Percentiles rank a stretch among this genome's conserved stretches.
Conservation (phyloP, 2,329 filamentous ascomycete species). For the Aureobasidium uvarum region DNA sequence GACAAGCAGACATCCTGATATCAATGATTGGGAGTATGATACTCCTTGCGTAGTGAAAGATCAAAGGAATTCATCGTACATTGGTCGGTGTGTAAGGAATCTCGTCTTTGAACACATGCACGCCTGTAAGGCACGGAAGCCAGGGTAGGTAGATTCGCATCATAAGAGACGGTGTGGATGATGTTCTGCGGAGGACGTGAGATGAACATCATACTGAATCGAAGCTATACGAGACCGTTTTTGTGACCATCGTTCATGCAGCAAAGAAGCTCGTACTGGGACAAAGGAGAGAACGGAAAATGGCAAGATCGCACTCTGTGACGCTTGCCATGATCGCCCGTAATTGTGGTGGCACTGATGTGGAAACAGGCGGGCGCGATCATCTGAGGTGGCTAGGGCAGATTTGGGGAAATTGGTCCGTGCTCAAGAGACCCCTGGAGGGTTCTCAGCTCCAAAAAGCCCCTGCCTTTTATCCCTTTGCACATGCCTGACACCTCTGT, state of each 20-base stretch:
- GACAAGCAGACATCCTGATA: slow-evolving; percentile 12
- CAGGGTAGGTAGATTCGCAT: not conserved
- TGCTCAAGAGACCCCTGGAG: not conserved
- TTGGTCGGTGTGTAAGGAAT: slow-evolving; percentile 18
- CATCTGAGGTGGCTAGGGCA: not conserved
- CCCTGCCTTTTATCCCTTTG: slow-evolving; percentile 2
- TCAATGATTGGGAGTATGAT: not conserved
- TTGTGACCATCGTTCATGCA: slow-evolving; percentile 1
- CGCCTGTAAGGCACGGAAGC: not conserved
- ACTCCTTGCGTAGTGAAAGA: slow-evolving; percentile 7
- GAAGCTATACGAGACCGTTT: slow-evolving; percentile 1
- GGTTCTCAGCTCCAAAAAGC: not conserved
- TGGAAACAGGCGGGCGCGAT: not conserved
- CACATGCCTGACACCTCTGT: not conserved
- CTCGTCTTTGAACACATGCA: not conserved
- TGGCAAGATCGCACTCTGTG: not conserved
- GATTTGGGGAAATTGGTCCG: not conserved
- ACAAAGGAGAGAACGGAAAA: not conserved
- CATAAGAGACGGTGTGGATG: not conserved
- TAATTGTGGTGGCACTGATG: not conserved
- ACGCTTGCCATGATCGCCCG: not conserved
- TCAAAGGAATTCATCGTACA: slow-evolving; percentile 22
- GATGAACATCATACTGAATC: not conserved
- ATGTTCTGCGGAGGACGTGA: not conserved
- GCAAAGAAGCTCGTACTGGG: not conserved